Base-by-base conservation (phyloP, 1,284 basidiomycete species). In the Ganoderma sp. region DNA sequence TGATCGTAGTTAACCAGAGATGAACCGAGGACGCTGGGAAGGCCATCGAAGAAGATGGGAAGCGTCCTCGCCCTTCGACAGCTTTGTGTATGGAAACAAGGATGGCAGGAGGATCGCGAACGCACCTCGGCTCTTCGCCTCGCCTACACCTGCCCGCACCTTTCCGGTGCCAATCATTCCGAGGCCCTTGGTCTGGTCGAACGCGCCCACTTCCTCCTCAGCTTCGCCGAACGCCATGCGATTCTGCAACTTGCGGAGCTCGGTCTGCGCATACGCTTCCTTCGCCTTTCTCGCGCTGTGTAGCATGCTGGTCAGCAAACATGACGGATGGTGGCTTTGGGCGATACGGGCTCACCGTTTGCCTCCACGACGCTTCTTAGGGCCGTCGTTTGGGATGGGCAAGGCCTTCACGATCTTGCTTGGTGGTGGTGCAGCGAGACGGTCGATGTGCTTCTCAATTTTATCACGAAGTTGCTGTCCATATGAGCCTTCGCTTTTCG, bases 151-250 rank as follows among this genome's bases (percentile, higher is more conserved):
- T 10, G 95, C 96, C 66, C 97, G 86, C 59, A 99, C 91, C 79
- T 93, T 94, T 41, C 97, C 97, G 19, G 90, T 91, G 58, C 95
- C 95, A 72, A 99, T 95, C 96, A 99, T 99, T 72, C 98, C 98
- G 77, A 99, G 81, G 6, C 98, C 98, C 81, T 96, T 94, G 14
- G 95, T 96, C 84, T 99, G 92, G 81, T 98, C 98, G 77, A 96
- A 98, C 25, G 96, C 95, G 48, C 95, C 96, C 28, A 96, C 92
- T 80, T 99, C 98, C 76, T 97, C 92, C 79, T 99, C 98, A 2
- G 91, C 92, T 81, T 97, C 92, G 65, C 98, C 98, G 75, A 99
- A 99, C 72, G 88, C 90, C 90, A 99, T 92, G 60, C 98, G 89
- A 80, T 99, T 99, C 81, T 98, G 96, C 74, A 98, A 84, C 82